phyloP scores from a whole-genome alignment of 768 basidiomycete species.

The Amylocystis lapponica region DNA sequence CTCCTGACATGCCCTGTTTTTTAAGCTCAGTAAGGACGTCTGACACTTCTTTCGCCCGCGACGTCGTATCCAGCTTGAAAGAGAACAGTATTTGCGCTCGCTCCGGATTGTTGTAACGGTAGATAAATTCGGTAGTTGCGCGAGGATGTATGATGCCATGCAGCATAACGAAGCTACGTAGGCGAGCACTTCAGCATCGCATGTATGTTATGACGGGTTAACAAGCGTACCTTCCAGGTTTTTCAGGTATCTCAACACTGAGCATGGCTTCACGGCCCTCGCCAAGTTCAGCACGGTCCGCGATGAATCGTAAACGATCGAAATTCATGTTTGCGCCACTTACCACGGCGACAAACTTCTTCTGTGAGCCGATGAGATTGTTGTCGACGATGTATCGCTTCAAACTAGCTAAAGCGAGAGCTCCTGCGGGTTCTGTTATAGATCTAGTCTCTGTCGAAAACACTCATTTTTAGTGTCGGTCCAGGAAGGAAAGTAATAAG shows the following conservation, averaged over 20 bases:
- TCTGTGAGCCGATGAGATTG: slow-evolving; percentile 74
- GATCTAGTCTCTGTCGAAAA: slow-evolving; percentile 76
- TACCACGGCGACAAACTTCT: slow-evolving; percentile 86
- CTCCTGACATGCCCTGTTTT: slow-evolving; percentile 68
- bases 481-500: slow-evolving; percentile 11
- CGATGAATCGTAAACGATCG: slow-evolving; percentile 92
- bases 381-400: slow-evolving; percentile 84
- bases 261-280: slow-evolving; percentile 92
- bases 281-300: slow-evolving; percentile 95
- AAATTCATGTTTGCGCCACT: slow-evolving; percentile 99
- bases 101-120: slow-evolving; percentile 74
- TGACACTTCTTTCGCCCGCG: slow-evolving; percentile 54
- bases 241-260: slow-evolving; percentile 92
- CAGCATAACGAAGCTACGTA: slow-evolving; percentile 73
- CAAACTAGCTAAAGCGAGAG: slow-evolving; percentile 85
- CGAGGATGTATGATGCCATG: slow-evolving; percentile 88
- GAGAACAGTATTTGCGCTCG: slow-evolving; percentile 87
- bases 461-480: slow-evolving; percentile 1
- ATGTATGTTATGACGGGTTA: neutral
- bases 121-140: slow-evolving; percentile 92
- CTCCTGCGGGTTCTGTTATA: slow-evolving; percentile 94
- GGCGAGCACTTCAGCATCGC: neutral
- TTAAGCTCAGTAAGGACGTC: slow-evolving; percentile 60
- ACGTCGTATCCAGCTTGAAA: slow-evolving; percentile 68
- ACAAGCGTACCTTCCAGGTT: slow-evolving; percentile 71